Base-by-base conservation (phyloP, 176 grass and related monocot genomes). In the Bonia amplexicaulis region DNA sequence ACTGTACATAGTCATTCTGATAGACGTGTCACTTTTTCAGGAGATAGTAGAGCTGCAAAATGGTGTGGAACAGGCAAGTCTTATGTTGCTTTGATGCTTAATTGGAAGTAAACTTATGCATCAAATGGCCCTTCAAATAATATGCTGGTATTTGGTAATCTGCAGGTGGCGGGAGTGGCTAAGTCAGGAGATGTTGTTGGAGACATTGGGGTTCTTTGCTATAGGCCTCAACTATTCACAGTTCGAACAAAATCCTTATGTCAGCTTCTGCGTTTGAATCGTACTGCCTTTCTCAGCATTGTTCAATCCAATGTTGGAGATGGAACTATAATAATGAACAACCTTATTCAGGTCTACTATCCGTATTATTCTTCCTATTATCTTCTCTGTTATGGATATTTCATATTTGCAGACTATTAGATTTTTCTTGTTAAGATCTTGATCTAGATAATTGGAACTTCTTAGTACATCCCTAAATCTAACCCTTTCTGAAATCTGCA, bases 161-260 rank as follows among this genome's bases (percentile, higher is more conserved):
- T 90, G 69, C 84, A 99, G 96, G 62, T 88, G 19, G 60, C 58
- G 41, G 76, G 78, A 63, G 66, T 87, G 55, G 84, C 91, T 52
- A 92, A 82, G 54, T 86, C 85, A 62, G 96, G 96, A 83, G 96
- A 96, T 53, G 73, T 94, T 77, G 79, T 99, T 86, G 96, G 96
- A 91, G 96, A 96, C 86, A 91, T 99, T 66, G 96, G 96, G 3
- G 86, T 99, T 84, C 91, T 99, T 89, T 99, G 96, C 37, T 96
- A 99, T 69, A 92, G 90, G 78, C 96, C 96, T 44, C 96, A 99
- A 79, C 47, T 99, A 47, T 94, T 92, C 71, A 99, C 96, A 35
- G 96, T 99, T 61, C 86, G 96, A 73, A 99, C 96, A 15, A 93
- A 80, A 89, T 96, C 96, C 35, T 87, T 99, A 69, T 92, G 93